Percentiles rank a stretch among this genome's conserved stretches.
Evolutionary conservation across 768 basidiomycete species (phyloP).

Genomic region (Asterophora parasitica): DNA sequence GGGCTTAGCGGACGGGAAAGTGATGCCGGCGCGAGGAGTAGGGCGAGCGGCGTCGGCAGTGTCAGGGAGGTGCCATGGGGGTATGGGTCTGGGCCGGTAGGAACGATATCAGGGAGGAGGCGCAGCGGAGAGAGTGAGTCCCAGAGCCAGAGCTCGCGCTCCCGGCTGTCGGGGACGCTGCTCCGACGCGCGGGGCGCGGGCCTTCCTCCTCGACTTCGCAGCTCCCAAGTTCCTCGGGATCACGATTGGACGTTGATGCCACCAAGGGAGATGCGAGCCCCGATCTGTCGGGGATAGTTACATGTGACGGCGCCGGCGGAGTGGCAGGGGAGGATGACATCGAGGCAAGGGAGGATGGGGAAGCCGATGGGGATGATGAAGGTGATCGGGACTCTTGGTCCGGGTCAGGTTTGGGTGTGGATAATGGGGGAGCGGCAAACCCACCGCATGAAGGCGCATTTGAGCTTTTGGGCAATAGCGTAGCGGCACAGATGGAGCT

Average conservation of each 20-base stretch:
- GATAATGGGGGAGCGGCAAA: constrained; percentile 16
- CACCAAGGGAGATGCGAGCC: constrained; percentile 2
- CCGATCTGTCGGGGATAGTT: constrained; percentile 7
- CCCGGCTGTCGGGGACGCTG: constrained; percentile 18
- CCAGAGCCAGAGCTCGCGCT: constrained; percentile 14
- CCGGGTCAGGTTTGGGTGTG: constrained; percentile 29
- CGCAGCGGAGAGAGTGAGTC: constrained; percentile 47
- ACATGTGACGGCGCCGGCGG: constrained; percentile 15
- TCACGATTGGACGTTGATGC: no score
- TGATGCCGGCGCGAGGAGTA: constrained; percentile 13
- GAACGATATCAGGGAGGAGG: constrained; percentile 23
- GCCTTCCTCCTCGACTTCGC: no score
- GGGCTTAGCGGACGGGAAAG: constrained; percentile 24
- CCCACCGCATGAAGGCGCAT: constrained; percentile 56
- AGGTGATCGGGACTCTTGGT: constrained; percentile 22
- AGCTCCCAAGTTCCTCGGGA: no score
- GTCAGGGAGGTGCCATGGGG: no score
- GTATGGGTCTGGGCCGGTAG: not conserved
- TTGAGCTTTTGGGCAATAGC: constrained; percentile 68
- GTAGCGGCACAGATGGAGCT: constrained; percentile 75
- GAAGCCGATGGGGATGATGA: constrained; percentile 25
- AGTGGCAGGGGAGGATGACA: constrained; percentile 12
- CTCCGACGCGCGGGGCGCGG: constrained; percentile 1
- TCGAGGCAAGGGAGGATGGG: constrained; percentile 14
- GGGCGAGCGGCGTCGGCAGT: not conserved